Evolutionary conservation across 306 rosid species (phyloP).

Genomic region (Pyrus bretschneideri): DNA sequence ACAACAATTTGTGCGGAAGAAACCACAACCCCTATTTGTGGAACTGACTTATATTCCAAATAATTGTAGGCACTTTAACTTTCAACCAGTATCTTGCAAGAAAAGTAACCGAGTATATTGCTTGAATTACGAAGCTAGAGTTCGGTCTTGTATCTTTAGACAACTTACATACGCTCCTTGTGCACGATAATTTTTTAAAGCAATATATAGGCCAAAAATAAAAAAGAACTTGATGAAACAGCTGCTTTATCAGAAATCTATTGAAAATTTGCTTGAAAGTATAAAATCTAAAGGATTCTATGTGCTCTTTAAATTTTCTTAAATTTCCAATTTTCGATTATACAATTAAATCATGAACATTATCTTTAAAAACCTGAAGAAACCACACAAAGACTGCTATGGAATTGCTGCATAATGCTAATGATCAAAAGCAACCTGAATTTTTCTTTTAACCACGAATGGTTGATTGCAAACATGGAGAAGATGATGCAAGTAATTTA

Average conservation of each 20-base stretch:
- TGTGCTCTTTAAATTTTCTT: not conserved
- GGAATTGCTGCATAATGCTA: not conserved
- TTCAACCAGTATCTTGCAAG: not conserved
- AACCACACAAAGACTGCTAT: not conserved
- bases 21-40: slow-evolving; percentile 32
- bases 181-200: not conserved
- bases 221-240: not conserved
- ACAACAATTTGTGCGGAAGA: slow-evolving; percentile 21
- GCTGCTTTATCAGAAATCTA: not conserved
- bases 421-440: not conserved
- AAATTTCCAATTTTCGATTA: too few relatives aligned
- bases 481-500: not conserved
- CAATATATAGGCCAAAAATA: not conserved
- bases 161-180: not conserved
- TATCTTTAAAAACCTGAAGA: too few relatives aligned
- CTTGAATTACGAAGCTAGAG: not conserved
- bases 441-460: not conserved
- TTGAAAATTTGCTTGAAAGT: not conserved
- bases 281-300: not conserved
- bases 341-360: not conserved
- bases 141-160: not conserved
- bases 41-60: slow-evolving; percentile 27
- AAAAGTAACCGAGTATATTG: not conserved
- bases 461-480: not conserved
- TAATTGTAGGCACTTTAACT: slow-evolving; percentile 5